Conservation (phyloP, 1,284 basidiomycete species). For the Tausonia pullulans region DNA sequence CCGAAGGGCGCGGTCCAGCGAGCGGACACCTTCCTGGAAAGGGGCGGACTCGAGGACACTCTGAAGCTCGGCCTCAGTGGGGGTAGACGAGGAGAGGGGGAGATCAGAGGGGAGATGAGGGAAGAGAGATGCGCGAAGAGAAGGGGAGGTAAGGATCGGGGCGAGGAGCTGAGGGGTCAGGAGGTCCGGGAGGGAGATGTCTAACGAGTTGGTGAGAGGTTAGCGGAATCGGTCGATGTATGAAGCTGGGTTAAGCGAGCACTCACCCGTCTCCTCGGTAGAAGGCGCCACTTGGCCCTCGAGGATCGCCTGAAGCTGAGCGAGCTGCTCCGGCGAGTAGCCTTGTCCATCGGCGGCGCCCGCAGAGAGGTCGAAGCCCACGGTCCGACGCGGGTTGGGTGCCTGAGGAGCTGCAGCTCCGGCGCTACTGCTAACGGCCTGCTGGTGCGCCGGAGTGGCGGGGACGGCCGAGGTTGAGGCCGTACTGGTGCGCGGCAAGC, state of each 20-base stretch:
- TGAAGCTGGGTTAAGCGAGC: constrained; percentile 17
- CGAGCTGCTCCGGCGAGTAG: constrained; percentile 40
- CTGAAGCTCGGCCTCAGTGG: constrained; percentile 43
- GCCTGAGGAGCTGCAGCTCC: constrained; percentile 1
- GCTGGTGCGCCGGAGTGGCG: constrained; percentile 13
- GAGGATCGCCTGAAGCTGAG: constrained; percentile 40
- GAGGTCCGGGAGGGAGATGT: constrained; percentile 56
- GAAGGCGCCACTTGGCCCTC: constrained; percentile 26
- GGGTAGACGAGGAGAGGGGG: constrained; percentile 48
- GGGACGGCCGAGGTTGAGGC: background rate
- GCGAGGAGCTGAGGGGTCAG: constrained; percentile 56
- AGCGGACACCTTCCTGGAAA: constrained; percentile 51
- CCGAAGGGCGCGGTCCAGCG: constrained; percentile 60
- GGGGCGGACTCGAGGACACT: constrained; percentile 47
- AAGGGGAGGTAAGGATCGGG: constrained; percentile 49
- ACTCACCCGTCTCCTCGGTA: constrained; percentile 37
- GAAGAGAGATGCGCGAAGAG: constrained; percentile 54
- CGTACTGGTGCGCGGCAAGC: background rate
- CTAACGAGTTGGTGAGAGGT: constrained; percentile 29
- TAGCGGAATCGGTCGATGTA: constrained; percentile 12
- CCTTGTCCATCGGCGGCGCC: background rate
- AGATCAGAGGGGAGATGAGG: constrained; percentile 64
- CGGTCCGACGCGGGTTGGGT: constrained; percentile 14
- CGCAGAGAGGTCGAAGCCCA: constrained; percentile 6
- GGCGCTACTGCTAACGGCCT: background rate